Base-by-base conservation (phyloP, 441 rosid species). In the Pelargonium myrrhifolium region DNA sequence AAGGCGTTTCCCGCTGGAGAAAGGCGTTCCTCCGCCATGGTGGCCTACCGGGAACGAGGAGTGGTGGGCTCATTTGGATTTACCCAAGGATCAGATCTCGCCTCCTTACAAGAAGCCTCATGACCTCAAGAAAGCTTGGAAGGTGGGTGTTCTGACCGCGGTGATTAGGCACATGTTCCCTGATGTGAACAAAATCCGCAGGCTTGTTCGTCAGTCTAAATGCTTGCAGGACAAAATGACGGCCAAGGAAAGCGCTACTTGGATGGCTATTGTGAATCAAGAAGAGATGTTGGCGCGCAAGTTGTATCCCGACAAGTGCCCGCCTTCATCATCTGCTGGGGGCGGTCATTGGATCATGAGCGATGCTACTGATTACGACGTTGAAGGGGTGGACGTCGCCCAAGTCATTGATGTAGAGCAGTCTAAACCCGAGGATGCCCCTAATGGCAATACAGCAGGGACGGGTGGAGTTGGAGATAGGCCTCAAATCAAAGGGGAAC, bases 91-190 rank as follows among this genome's bases (percentile, higher is more conserved):
- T 26, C 87, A 75, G 45, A 82, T 89, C 22, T 72, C 92, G 62
- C 99, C 96, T 8, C 97, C 97, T 65, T 93, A 93, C 81, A 93
- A 89, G 93, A 93, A 91, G 80, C 99, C 97, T 70, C 99, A 91
- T 76, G 99, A 91, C 70, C 84, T 93, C 75, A 93, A 93, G 81
- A 93, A 90, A 77, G 78, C 91, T 0, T 90, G 95, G 96, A 93
- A 93, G 76, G 95, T 91, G 45, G 88, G 97, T 64, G 89, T 91
- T n/a, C 80, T 94, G 45, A 85, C 96, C 0, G 92, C 92, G 6
- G 89, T 94, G 9, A 88, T 91, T 62, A 89, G 83, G 82, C 99
- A 94, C 56, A 87, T 94, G 92, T 84, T 85, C 22, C 87, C 94
- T 2, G 89, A 89, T 47, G 85, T 89, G 67, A 81, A 79, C 51